phyloP scores from a whole-genome alignment of 768 basidiomycete genomes.

The Crepidotus variabilis region DNA sequence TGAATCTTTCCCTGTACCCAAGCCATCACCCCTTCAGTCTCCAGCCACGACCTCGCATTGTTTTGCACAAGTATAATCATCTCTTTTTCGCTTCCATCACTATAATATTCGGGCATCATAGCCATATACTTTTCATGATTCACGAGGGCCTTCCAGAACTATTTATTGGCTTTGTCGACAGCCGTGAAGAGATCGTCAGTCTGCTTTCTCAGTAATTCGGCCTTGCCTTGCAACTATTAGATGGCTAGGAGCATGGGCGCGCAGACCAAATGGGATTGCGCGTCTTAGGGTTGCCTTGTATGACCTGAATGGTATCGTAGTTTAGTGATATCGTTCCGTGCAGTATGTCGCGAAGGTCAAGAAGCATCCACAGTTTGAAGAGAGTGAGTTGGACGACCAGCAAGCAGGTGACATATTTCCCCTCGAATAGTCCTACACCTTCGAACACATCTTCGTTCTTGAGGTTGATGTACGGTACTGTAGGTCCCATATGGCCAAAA shows the following conservation, averaged over 20 bases:
- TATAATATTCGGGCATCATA: too few relatives aligned
- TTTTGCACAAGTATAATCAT: too few relatives aligned
- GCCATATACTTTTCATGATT: too few relatives aligned
- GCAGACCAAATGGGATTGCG: neutral
- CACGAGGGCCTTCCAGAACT: too few relatives aligned
- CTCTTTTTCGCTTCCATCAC: too few relatives aligned
- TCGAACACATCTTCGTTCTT: conserved; percentile 9
- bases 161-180: too few relatives aligned
- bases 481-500: conserved; percentile 4
- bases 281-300: neutral
- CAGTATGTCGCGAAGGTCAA: neutral
- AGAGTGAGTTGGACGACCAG: conserved; percentile 1
- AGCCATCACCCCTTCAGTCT: too few relatives aligned
- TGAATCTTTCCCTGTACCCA: too few relatives aligned
- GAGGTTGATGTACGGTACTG: conserved; percentile 6
- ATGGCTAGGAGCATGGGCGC: neutral
- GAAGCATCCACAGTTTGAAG: conserved; percentile 6
- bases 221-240: too few relatives aligned
- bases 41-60: too few relatives aligned
- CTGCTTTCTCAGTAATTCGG: too few relatives aligned
- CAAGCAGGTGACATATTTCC: neutral
- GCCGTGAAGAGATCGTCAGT: too few relatives aligned
- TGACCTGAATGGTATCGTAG: neutral
- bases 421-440: neutral
- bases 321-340: neutral